These are phyloP conservation scores for Penicillium bovifimosum DNA, from an alignment of 495 filamentous ascomycete genomes.

Conservation along the genomic window DNA sequence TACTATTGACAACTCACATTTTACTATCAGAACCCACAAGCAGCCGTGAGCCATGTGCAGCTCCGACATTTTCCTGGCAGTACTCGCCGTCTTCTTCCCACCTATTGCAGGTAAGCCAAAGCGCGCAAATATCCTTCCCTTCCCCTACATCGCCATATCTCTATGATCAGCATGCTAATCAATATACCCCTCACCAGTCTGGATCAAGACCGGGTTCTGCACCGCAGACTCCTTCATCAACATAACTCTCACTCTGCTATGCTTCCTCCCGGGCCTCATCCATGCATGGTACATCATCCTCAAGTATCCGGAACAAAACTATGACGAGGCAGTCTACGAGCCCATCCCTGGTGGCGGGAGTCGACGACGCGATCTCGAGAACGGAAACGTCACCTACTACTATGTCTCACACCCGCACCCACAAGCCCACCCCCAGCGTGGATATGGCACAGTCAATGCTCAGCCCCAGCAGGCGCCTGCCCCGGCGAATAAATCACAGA, in stretches of 20 bases:
- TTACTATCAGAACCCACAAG: neutral
- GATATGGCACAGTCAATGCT: slow-evolving; percentile 37
- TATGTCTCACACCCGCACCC: slow-evolving; percentile 53
- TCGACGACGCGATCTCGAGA: slow-evolving; percentile 38
- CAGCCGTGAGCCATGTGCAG: slow-evolving; percentile 49
- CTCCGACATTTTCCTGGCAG: slow-evolving; percentile 82
- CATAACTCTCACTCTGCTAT: slow-evolving; percentile 82
- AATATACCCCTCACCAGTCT: slow-evolving; percentile 51
- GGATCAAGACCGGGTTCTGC: slow-evolving; percentile 94
- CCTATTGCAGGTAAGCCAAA: slow-evolving; percentile 75
- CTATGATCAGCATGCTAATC: neutral
- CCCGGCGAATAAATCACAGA: slow-evolving; percentile 10
- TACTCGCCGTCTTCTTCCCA: slow-evolving; percentile 89
- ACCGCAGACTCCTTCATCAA: slow-evolving; percentile 92
- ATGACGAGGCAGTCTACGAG: slow-evolving; percentile 57
- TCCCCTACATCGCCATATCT: neutral
- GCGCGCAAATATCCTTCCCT: neutral
- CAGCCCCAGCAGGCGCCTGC: slow-evolving; percentile 21
- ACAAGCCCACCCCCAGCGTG: slow-evolving; percentile 32
- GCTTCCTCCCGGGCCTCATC: slow-evolving; percentile 84
- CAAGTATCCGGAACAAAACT: slow-evolving; percentile 69
- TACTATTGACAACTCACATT: neutral
- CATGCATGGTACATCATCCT: slow-evolving; percentile 99
- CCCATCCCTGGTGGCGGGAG: slow-evolving; percentile 49
- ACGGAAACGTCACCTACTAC: slow-evolving; percentile 60